Evolutionary conservation across 2,329 filamentous ascomycete genomes (phyloP).

Genomic region (Colletotrichum liaoningense): DNA sequence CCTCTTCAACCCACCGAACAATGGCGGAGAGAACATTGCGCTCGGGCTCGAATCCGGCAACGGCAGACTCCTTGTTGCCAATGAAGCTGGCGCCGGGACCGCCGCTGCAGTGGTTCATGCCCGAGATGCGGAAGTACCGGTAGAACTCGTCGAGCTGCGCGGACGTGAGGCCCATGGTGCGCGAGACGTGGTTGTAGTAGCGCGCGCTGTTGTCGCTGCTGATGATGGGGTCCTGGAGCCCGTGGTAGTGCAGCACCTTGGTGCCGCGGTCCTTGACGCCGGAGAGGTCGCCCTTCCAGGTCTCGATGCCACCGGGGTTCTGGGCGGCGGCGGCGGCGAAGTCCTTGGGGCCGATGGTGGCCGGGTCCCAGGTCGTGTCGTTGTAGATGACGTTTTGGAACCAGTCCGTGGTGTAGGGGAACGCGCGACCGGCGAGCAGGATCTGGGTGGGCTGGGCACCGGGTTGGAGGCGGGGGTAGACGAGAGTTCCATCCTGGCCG

Average conservation of each 20-base stretch:
- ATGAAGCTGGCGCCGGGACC: constrained; percentile 43
- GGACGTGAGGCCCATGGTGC: constrained; percentile 52
- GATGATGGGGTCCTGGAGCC: constrained; percentile 54
- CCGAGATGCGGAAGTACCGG: constrained; percentile 46
- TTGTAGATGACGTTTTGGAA: constrained; percentile 54
- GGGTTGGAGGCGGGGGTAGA: constrained; percentile 59
- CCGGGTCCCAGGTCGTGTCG: constrained; percentile 50
- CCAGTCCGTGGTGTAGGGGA: constrained; percentile 46
- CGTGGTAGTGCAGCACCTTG: constrained; percentile 61
- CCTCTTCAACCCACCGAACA: constrained; percentile 46
- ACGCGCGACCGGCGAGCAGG: constrained; percentile 46
- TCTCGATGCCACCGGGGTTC: constrained; percentile 52
- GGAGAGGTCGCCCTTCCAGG: constrained; percentile 53
- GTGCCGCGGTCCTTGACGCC: constrained; percentile 51
- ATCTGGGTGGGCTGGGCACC: constrained; percentile 59
- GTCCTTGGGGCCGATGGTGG: constrained; percentile 50
- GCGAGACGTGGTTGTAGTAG: constrained; percentile 60
- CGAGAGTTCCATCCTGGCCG: constrained; percentile 47
- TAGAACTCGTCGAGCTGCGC: constrained; percentile 49
- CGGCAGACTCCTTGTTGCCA: constrained; percentile 39
- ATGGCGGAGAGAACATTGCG: constrained; percentile 45
- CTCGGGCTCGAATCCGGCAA: constrained; percentile 42
- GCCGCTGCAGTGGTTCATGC: constrained; percentile 46
- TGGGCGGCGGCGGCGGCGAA: constrained; percentile 43
- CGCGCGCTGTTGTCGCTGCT: constrained; percentile 56